Evolutionary conservation across 441 rosid species (phyloP), one percentile per base, ranked within the genome.

Genomic region (Populus tomentosa): DNA sequence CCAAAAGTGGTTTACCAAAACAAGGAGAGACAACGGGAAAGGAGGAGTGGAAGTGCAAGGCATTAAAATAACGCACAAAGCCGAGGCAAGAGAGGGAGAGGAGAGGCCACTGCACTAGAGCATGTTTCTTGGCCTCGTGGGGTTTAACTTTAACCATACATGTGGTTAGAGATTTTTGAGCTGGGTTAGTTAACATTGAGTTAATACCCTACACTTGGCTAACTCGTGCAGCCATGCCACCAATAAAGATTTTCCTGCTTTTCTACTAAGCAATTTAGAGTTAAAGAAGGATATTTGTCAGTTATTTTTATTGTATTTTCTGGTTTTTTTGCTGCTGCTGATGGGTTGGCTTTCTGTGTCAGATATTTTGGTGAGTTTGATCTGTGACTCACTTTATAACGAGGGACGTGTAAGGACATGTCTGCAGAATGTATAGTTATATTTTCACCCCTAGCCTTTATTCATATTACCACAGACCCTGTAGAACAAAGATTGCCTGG

Each of bases 151-250:
- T 14, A 20, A 4, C 59, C 70, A 30, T n/a, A 5, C 26, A 28
- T 33, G 18, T 2, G 28, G 53, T 26, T 83, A 76, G 79, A 80
- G 79, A 73, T 24, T 75, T 72, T 62, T 75, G 71, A 64, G 70
- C 30, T 63, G 85, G 78, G 81, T 85, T 83, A 87, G 81, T 83
- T 82, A 77, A 83, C 83, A 73, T 21, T 42, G 82, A 81, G 85
- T 85, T 85, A 74, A 67, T 72, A 87, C 78, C 83, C 26, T 76
- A 90, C 91, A 88, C 93, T 84, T 87, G 91, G 87, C 91, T 77
- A 68, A 24, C 8, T 61, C 70, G 73, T 78, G 80, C 90, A 87
- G 91, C 86, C 93, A 88, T 88, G 93, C 93, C 81, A 71, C 91
- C 90, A 88, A 84, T 90, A 72, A 61, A 77, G 75, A 72, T 42